Conservation (phyloP, 805 yeast genomes). For the Yamadazyma sp. region DNA sequence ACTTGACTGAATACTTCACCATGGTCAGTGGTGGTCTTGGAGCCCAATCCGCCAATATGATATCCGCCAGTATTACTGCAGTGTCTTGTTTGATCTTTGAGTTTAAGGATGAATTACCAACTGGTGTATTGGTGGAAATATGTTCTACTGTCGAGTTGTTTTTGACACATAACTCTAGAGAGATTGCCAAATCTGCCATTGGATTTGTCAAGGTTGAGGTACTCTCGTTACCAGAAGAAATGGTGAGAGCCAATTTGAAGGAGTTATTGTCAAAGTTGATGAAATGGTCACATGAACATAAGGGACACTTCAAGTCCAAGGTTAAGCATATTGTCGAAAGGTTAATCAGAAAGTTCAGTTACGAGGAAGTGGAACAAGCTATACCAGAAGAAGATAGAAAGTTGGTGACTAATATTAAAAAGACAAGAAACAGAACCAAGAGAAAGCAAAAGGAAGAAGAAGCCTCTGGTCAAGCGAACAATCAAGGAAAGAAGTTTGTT, state of each 20-base stretch:
- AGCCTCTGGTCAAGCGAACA: conserved; percentile 18
- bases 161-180: conserved; percentile 86
- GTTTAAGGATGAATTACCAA: conserved; percentile 65
- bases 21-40: conserved; percentile 96
- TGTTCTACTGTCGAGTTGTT: conserved; percentile 86
- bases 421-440: conserved; percentile 80
- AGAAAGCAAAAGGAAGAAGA: conserved; percentile 55
- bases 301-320: conserved; percentile 90
- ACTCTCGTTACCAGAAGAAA: conserved; percentile 75
- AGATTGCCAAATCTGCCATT: conserved; percentile 90
- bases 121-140: conserved; percentile 66
- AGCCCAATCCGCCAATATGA: conserved; percentile 92
- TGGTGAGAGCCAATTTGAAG: conserved; percentile 64
- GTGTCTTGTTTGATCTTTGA: conserved; percentile 84
- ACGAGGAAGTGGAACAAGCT: conserved; percentile 71
- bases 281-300: conserved; percentile 94
- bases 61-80: conserved; percentile 89
- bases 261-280: conserved; percentile 70
- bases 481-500: conserved; percentile 52
- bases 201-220: conserved; percentile 93
- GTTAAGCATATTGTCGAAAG: conserved; percentile 93
- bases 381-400: conserved; percentile 92
- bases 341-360: conserved; percentile 86
- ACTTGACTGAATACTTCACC: conserved; percentile 79
- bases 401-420: conserved; percentile 80